phyloP scores from a whole-genome alignment of 805 yeast genomes.

The Suhomyces pyralidae region DNA sequence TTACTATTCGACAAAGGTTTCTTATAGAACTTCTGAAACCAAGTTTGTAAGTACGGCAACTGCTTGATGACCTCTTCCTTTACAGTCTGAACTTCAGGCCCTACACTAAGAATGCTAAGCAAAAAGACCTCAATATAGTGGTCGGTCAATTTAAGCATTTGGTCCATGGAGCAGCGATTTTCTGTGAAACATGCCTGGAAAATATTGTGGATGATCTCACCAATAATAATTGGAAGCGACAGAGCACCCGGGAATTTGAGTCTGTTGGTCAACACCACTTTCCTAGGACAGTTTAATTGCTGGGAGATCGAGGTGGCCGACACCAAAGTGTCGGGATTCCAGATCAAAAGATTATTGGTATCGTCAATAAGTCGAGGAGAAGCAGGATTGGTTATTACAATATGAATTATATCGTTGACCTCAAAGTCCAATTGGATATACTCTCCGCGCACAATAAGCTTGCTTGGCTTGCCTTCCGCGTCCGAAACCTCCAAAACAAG shows the following conservation, averaged over 20 bases:
- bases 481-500: slow-evolving; percentile 53
- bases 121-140: slow-evolving; percentile 40
- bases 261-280: slow-evolving; percentile 58
- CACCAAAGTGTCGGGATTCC: slow-evolving; percentile 80
- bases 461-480: slow-evolving; percentile 25
- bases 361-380: slow-evolving; percentile 50
- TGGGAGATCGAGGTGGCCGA: slow-evolving; percentile 83
- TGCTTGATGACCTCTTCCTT: slow-evolving; percentile 45
- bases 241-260: slow-evolving; percentile 63
- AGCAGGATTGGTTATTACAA: slow-evolving; percentile 45
- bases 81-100: slow-evolving; percentile 46
- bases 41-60: slow-evolving; percentile 47
- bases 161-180: slow-evolving; percentile 33
- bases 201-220: slow-evolving; percentile 75
- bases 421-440: slow-evolving; percentile 52
- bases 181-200: slow-evolving; percentile 56
- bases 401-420: slow-evolving; percentile 57
- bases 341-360: slow-evolving; percentile 59
- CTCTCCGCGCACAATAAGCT: slow-evolving; percentile 58
- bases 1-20: slow-evolving; percentile 9
- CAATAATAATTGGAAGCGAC: slow-evolving; percentile 67
- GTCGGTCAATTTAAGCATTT: slow-evolving; percentile 39
- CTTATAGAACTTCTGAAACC: slow-evolving; percentile 50
- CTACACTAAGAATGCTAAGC: slow-evolving; percentile 55
- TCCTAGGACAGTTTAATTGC: slow-evolving; percentile 69